A percentile compares a stretch with the other conserved stretches of the same genome.
Conservation (phyloP, 2,329 filamentous ascomycete species). For the Penicillium sp. region DNA sequence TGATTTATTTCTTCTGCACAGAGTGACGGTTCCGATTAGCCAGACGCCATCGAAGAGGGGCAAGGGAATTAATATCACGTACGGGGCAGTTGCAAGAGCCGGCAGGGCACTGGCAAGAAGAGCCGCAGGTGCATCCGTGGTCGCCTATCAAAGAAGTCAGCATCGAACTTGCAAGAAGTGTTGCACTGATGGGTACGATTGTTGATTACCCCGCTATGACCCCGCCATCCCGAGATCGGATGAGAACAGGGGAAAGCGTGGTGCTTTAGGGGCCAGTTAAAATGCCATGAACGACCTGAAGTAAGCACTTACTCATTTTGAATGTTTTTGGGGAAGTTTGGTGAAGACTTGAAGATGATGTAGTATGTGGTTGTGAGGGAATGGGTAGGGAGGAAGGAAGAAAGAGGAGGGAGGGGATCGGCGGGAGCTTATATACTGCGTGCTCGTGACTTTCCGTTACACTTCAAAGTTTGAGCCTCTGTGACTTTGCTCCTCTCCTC, state of each 20-base stretch:
- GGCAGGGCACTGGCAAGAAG: slow-evolving; percentile 42
- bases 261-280: not conserved
- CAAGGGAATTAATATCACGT: slow-evolving; percentile 17
- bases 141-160: slow-evolving; percentile 26
- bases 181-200: slow-evolving; percentile 2
- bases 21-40: slow-evolving; percentile 3
- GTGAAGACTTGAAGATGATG: not conserved
- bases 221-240: slow-evolving; percentile 17
- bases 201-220: slow-evolving; percentile 21
- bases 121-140: slow-evolving; percentile 42
- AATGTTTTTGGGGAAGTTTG: slow-evolving; percentile 8
- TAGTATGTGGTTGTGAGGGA: slow-evolving; percentile 5
- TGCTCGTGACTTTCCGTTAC: slow-evolving; percentile 24
- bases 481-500: not conserved
- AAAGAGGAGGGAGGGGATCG: slow-evolving; percentile 6
- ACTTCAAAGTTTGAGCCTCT: not conserved
- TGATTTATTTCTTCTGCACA: slow-evolving; percentile 23
- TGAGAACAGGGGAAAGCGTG: not conserved
- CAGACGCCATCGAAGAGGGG: slow-evolving; percentile 3
- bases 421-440: slow-evolving; percentile 25
- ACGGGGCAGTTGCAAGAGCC: slow-evolving; percentile 42
- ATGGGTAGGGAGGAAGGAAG: slow-evolving; percentile 6
- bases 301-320: slow-evolving; percentile 27
- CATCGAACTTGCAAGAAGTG: not conserved
- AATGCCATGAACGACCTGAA: not conserved